Evolutionary conservation across 2,329 filamentous ascomycete genomes (phyloP), one percentile per base, ranked within the genome.

Genomic region (Monilinia fructicola): DNA sequence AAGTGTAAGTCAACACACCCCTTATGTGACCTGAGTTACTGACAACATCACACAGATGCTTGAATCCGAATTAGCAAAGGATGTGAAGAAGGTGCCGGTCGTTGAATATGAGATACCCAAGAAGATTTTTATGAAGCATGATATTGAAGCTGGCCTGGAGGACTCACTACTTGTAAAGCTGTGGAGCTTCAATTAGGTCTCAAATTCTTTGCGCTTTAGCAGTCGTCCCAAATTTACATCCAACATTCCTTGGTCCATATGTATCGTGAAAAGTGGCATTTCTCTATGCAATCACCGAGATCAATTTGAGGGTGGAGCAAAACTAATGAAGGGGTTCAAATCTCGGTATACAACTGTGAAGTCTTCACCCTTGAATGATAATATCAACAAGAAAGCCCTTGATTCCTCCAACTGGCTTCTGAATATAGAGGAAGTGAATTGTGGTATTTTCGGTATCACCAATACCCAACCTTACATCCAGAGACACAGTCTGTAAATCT

Each of bases 21-120:
- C 40, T 35, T 26, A 23, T 35, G 28, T 56, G 42, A 14, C 40
- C 35, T 14, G n/a, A 44, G 40, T 38, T 44, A 61, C 79, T 83
- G 72, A 83, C 74, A 42, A 42, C 21, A 46, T 23, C 28, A 9
- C 46, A 28, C 61, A 92, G 89, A 86, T 99, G 76, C 79, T 98
- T 54, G 91, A 95, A 68, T 89, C 89, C 3, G 95, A 99, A 77
- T 82, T 97, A 70, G 83, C 84, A 67, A 96, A 94, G 78, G 87
- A 91, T 54, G 82, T 97, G 70, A 96, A 90, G 80, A 97, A 94
- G 77, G 82, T 87, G 7, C 93, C 94, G 0, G 92, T 95, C 16
- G 87, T 98, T 61, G 95, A 98, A 78, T 97, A 91, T 78, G 91
- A 95, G 78, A 97, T 99, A 70, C 93, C 94, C 10, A 77, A 76